Percentiles rank a stretch among this genome's conserved stretches.
phyloP scores from a whole-genome alignment of 345 rosid species.

The Hevea brasiliensis region DNA sequence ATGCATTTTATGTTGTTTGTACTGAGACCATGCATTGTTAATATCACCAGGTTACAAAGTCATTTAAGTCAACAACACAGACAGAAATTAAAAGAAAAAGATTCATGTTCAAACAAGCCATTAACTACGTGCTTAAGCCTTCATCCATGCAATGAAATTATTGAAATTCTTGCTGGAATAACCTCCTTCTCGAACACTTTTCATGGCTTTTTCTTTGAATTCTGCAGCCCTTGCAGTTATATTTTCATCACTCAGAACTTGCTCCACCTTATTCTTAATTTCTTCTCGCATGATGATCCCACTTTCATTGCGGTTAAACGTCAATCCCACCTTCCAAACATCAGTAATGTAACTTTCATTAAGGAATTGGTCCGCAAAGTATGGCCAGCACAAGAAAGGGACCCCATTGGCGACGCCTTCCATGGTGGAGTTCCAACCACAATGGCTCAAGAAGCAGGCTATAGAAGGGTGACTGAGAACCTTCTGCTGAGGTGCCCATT shows the following conservation, averaged over 20 bases:
- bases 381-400: constrained; percentile 9
- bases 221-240: not conserved
- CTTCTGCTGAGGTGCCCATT: constrained; percentile 14
- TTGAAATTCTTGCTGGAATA: not conserved
- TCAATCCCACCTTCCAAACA: constrained; percentile 10
- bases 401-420: constrained; percentile 13
- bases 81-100: not conserved
- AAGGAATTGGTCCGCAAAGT: not conserved
- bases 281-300: not conserved
- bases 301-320: not conserved
- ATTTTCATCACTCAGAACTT: not conserved
- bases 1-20: no score
- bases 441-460: constrained; percentile 5
- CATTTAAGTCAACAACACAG: not conserved
- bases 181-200: constrained; percentile 1
- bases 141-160: not conserved
- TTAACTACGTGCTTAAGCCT: not conserved
- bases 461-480: constrained; percentile 7
- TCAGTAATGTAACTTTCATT: constrained; percentile 9
- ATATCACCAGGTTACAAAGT: not conserved
- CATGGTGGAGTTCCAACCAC: constrained; percentile 13
- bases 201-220: not conserved
- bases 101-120: not conserved
- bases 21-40: not conserved
- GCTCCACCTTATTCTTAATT: constrained; percentile 9